Conservation (phyloP, 140 eudicot genomes). For the Ambrosia hybrid region DNA sequence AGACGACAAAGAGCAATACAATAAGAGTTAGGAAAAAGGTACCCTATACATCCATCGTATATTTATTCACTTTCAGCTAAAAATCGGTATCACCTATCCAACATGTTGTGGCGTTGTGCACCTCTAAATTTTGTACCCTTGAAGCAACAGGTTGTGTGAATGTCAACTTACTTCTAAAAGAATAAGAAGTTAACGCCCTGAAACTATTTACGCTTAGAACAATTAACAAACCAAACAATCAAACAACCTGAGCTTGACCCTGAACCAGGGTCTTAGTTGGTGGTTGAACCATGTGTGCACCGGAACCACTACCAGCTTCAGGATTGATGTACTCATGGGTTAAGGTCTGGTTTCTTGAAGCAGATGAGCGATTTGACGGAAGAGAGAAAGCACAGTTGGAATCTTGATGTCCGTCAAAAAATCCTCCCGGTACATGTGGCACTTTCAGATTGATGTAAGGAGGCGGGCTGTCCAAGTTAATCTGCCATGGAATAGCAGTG, state of each 20-base stretch:
- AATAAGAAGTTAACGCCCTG: too few species aligned
- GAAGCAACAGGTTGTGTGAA: too few species aligned
- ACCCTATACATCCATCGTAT: too few species aligned
- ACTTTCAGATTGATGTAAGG: slow-evolving; percentile 22
- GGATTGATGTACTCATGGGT: slow-evolving; percentile 48
- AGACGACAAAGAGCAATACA: too few species aligned
- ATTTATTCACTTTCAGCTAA: too few species aligned
- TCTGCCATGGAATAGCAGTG: slow-evolving; percentile 48
- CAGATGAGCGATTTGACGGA: slow-evolving; percentile 91
- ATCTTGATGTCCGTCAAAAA: slow-evolving; percentile 54
- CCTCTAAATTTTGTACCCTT: too few species aligned
- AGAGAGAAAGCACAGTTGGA: slow-evolving; percentile 98
- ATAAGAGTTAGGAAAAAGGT: too few species aligned
- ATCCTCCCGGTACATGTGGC: slow-evolving; percentile 59
- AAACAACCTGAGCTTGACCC: not conserved
- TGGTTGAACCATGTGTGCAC: slow-evolving; percentile 47
- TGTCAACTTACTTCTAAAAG: too few species aligned
- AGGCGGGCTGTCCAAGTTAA: slow-evolving; percentile 49
- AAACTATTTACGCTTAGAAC: too few species aligned
- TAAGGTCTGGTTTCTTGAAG: slow-evolving; percentile 52
- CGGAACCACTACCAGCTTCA: slow-evolving; percentile 31
- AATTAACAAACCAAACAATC: too few species aligned
- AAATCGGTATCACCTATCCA: too few species aligned
- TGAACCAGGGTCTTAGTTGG: slow-evolving; percentile 35
- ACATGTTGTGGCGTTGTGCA: too few species aligned